Evolutionary conservation across 352 stramenopile genomes (phyloP).

Genomic region (Blastocystis sp.): DNA sequence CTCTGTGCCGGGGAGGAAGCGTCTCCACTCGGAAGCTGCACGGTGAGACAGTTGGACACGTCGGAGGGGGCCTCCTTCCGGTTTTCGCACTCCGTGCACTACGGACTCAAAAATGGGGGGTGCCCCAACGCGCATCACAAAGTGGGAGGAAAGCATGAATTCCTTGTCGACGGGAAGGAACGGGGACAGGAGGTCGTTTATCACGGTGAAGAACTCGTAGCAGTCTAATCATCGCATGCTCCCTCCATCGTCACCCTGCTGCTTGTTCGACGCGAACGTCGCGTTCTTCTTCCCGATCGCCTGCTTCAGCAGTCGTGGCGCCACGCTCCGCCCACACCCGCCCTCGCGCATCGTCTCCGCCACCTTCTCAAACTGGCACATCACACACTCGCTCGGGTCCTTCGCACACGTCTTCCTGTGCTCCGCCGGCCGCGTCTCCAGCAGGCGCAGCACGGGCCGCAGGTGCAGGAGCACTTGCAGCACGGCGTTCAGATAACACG

Average conservation of each 20-base stretch:
- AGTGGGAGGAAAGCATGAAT: not conserved
- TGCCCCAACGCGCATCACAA: not conserved
- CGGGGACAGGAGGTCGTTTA: not conserved
- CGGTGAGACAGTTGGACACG: not conserved
- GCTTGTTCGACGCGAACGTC: constrained; percentile 68
- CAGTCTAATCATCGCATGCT: constrained; percentile 3
- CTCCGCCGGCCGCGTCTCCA: not conserved
- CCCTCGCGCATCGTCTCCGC: constrained; percentile 24
- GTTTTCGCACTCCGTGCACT: not conserved
- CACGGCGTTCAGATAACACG: constrained; percentile 97
- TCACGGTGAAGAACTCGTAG: constrained; percentile 41
- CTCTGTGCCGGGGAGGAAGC: not conserved
- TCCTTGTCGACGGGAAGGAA: not conserved
- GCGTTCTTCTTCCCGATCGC: constrained; percentile 59
- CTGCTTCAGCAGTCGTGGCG: constrained; percentile 71
- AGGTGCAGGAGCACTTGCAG: constrained; percentile 85
- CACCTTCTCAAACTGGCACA: constrained; percentile 71
- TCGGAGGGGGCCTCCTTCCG: not conserved
- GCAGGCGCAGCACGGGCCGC: not conserved
- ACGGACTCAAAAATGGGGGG: not conserved
- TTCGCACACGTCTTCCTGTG: constrained; percentile 23
- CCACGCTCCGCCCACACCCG: not conserved
- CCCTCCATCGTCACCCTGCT: constrained; percentile 69
- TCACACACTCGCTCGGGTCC: constrained; percentile 63
- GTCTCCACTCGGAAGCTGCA: constrained; percentile 6